A percentile compares a stretch with the other conserved stretches of the same genome.
These are phyloP conservation scores for Candida sojae DNA, from an alignment of 1,139 yeast species.

Conservation along the genomic window DNA sequence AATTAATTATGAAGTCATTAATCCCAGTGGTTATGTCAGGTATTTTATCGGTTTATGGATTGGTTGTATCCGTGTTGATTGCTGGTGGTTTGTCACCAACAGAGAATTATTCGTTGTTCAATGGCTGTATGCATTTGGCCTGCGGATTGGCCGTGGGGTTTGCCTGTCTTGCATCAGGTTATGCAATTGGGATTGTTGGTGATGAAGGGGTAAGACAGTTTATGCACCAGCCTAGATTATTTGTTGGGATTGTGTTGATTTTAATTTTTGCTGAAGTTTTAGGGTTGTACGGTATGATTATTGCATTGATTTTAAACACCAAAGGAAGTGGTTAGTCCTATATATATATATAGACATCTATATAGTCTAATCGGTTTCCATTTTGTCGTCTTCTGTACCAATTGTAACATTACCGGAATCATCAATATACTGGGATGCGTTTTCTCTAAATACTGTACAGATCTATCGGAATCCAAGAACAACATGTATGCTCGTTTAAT, in stretches of 20 bases:
- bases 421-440: slow-evolving; percentile 67
- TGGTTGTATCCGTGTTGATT: slow-evolving; percentile 92
- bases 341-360: too few species aligned
- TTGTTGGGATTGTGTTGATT: slow-evolving; percentile 96
- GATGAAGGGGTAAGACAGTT: slow-evolving; percentile 98
- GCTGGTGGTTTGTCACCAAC: slow-evolving; percentile 88
- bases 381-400: slow-evolving; percentile 43
- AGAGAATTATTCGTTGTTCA: slow-evolving; percentile 79
- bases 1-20: slow-evolving; percentile 76
- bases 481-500: slow-evolving; percentile 85
- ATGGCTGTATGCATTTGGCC: slow-evolving; percentile 96
- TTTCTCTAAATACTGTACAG: slow-evolving; percentile 79
- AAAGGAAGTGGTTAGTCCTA: slow-evolving; percentile 60
- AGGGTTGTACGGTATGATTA: slow-evolving; percentile 94
- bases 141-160: slow-evolving; percentile 95
- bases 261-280: slow-evolving; percentile 98
- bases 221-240: slow-evolving; percentile 94
- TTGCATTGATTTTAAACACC: slow-evolving; percentile 87
- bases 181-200: slow-evolving; percentile 98
- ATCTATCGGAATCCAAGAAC: slow-evolving; percentile 85
- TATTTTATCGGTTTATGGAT: slow-evolving; percentile 93
- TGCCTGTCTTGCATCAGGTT: slow-evolving; percentile 97
- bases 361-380: slow-evolving; percentile 46
- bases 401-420: slow-evolving; percentile 67
- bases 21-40: slow-evolving; percentile 99